Conservation (phyloP, 2,329 filamentous ascomycete genomes). For the Pseudogymnoascus sp. region DNA sequence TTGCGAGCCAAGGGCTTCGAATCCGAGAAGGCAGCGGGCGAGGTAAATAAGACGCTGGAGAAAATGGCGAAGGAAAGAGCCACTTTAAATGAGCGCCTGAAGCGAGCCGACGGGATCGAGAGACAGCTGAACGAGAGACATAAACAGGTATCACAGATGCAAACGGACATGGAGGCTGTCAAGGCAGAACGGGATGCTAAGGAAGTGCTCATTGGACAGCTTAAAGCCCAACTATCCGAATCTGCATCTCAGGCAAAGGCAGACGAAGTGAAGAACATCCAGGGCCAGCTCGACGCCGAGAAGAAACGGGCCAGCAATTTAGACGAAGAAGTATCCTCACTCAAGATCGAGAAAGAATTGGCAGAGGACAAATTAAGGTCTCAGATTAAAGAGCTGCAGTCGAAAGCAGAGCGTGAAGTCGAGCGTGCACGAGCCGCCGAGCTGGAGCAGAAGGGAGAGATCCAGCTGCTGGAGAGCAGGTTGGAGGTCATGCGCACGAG, state of each 20-base stretch:
- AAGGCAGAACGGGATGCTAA: constrained; percentile 55
- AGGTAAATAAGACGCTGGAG: constrained; percentile 50
- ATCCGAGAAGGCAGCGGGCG: constrained; percentile 54
- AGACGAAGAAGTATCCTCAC: constrained; percentile 49
- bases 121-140: constrained; percentile 47
- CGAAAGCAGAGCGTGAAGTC: constrained; percentile 62
- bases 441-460: constrained; percentile 70
- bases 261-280: constrained; percentile 56
- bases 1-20: constrained; percentile 58
- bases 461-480: constrained; percentile 72
- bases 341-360: constrained; percentile 72
- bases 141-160: constrained; percentile 40
- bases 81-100: constrained; percentile 38
- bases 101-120: constrained; percentile 44
- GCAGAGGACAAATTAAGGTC: constrained; percentile 59
- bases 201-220: constrained; percentile 54
- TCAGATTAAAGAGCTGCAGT: constrained; percentile 62
- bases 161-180: constrained; percentile 52
- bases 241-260: constrained; percentile 58
- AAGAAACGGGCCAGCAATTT: constrained; percentile 45
- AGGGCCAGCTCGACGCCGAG: constrained; percentile 60
- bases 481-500: constrained; percentile 77
- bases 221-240: constrained; percentile 61
- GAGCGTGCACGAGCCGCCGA: constrained; percentile 62
- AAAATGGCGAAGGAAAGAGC: constrained; percentile 45